Conservation (phyloP, 2,329 filamentous ascomycete species). For the Bretziella fagacearum region DNA sequence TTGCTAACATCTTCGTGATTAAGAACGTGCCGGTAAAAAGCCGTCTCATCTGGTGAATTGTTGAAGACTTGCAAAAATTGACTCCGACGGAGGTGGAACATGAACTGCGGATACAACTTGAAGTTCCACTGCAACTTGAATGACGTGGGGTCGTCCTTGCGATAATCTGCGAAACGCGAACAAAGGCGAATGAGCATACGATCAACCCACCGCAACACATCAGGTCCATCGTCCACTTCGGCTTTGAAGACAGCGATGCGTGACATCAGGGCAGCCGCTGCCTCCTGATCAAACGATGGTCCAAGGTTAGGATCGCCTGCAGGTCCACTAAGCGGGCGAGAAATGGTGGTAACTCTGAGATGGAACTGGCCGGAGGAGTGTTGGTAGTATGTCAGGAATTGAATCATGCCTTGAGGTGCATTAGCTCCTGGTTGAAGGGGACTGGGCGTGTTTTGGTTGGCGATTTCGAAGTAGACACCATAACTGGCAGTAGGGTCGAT, state of each 20-base stretch:
- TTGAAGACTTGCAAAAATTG: slow-evolving; percentile 99
- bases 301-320: slow-evolving; percentile 88
- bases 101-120: slow-evolving; percentile 95
- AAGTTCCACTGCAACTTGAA: slow-evolving; percentile 98
- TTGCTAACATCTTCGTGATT: slow-evolving; percentile 96
- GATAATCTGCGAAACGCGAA: slow-evolving; percentile 91
- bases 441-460: slow-evolving; percentile 71
- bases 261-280: slow-evolving; percentile 95
- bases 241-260: slow-evolving; percentile 97
- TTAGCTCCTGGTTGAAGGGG: slow-evolving; percentile 51
- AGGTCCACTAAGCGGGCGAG: slow-evolving; percentile 77
- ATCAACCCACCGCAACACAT: slow-evolving; percentile 95
- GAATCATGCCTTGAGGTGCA: slow-evolving; percentile 81
- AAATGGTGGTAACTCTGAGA: slow-evolving; percentile 84
- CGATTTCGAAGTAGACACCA: slow-evolving; percentile 94
- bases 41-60: slow-evolving; percentile 96
- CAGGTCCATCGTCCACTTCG: slow-evolving; percentile 95
- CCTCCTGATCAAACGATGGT: slow-evolving; percentile 96
- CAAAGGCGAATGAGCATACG: slow-evolving; percentile 95
- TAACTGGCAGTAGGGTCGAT: slow-evolving; percentile 91
- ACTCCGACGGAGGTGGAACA: slow-evolving; percentile 95
- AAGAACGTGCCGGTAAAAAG: slow-evolving; percentile 94
- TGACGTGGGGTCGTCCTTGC: slow-evolving; percentile 93
- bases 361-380: slow-evolving; percentile 94
- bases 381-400: slow-evolving; percentile 97